phyloP scores from a whole-genome alignment of 805 yeast genomes.

The Hanseniaspora jakobsenii region DNA sequence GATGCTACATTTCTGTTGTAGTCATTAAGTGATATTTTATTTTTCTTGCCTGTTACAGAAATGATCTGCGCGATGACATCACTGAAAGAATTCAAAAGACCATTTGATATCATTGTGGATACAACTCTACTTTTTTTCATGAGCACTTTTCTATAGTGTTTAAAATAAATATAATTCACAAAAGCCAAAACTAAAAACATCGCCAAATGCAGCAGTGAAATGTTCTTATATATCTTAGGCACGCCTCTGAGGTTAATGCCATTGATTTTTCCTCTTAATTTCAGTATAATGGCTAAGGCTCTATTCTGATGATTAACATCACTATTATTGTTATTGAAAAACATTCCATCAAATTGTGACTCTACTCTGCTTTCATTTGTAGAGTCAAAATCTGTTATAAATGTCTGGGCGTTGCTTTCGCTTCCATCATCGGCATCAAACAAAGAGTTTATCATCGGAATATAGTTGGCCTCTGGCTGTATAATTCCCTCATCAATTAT shows the following conservation, averaged over 20 bases:
- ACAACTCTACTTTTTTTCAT: slow-evolving; percentile 3
- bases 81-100: slow-evolving; percentile 5
- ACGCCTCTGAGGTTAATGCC: slow-evolving; percentile 1
- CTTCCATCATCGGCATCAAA: neutral
- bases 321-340: too few species aligned
- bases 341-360: too few species aligned
- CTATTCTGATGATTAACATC: slow-evolving; percentile 2
- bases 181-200: neutral
- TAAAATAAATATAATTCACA: slow-evolving; percentile 4
- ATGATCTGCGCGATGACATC: slow-evolving; percentile 8
- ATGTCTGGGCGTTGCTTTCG: neutral
- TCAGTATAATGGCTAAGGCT: neutral
- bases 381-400: slow-evolving; percentile 11
- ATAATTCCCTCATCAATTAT: slow-evolving; percentile 7
- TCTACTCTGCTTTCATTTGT: neutral
- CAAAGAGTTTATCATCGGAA: slow-evolving; percentile 13
- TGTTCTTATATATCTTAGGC: neutral
- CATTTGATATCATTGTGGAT: slow-evolving; percentile 9
- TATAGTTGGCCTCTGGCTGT: slow-evolving; percentile 12
- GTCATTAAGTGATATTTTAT: neutral
- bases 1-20: neutral
- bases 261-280: slow-evolving; percentile 1
- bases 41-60: neutral
- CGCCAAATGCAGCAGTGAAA: slow-evolving; percentile 1
- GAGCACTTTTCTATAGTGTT: neutral